Percentiles rank a stretch among this genome's conserved stretches.
phyloP scores from a whole-genome alignment of 257 asterid species.

The Salvia rosmarinus region DNA sequence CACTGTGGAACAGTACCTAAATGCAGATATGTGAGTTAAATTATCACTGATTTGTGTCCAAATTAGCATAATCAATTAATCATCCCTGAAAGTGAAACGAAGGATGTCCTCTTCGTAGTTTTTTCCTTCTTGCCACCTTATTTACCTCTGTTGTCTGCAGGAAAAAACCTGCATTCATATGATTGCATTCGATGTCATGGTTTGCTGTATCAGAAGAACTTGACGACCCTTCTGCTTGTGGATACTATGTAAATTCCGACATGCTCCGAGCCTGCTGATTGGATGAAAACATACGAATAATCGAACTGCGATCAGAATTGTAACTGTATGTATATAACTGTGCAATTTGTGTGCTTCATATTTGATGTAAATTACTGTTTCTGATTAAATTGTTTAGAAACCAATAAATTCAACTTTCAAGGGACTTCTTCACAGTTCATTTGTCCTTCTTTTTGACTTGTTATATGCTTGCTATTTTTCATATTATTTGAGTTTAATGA shows the following conservation, averaged over 20 bases:
- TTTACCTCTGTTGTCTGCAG: slow-evolving; percentile 31
- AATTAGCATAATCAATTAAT: slow-evolving; percentile 31
- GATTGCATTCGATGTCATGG: neutral
- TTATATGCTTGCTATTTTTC: too few relatives aligned
- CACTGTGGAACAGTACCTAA: slow-evolving; percentile 79
- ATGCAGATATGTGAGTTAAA: slow-evolving; percentile 52
- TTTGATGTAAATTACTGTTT: slow-evolving; percentile 24
- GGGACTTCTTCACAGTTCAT: neutral
- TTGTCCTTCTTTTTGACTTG: too few relatives aligned
- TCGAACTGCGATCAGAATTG: slow-evolving; percentile 25
- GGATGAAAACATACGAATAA: slow-evolving; percentile 32
- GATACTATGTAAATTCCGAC: slow-evolving; percentile 30
- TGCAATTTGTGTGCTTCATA: slow-evolving; percentile 8
- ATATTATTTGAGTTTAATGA: too few relatives aligned
- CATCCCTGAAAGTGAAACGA: slow-evolving; percentile 22
- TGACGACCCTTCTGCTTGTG: slow-evolving; percentile 25
- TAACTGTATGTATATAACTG: slow-evolving; percentile 30
- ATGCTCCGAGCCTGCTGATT: slow-evolving; percentile 23
- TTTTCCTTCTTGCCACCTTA: neutral
- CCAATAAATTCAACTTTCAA: too few relatives aligned
- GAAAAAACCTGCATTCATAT: slow-evolving; percentile 18
- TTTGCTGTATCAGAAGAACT: slow-evolving; percentile 6
- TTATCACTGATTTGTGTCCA: neutral
- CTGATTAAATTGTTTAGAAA: neutral
- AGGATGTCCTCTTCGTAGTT: too few relatives aligned